Percentiles rank a stretch among this genome's conserved stretches.
These are phyloP conservation scores for Eucommia ulmoides DNA, from an alignment of 257 asterid species.

Conservation along the genomic window DNA sequence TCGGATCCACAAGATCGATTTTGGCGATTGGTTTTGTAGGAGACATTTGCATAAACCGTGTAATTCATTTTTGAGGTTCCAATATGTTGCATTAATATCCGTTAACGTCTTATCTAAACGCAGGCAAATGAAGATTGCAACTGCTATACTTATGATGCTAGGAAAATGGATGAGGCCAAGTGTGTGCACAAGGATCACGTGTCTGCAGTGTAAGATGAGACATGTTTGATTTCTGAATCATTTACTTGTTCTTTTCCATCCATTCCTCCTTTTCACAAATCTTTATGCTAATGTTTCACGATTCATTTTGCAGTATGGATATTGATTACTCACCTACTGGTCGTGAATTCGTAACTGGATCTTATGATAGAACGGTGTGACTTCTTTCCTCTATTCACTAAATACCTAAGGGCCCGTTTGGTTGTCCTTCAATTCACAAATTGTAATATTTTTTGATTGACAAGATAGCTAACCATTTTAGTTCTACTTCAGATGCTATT, in stretches of 20 bases:
- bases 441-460: too few relatives aligned
- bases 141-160: conserved; percentile 83
- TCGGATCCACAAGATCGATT: too few relatives aligned
- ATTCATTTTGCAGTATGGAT: conserved; percentile 68
- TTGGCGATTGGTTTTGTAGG: too few relatives aligned
- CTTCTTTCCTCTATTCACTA: too few relatives aligned
- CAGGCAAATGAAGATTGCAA: conserved; percentile 94
- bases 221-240: conserved; percentile 5
- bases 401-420: too few relatives aligned
- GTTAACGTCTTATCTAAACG: conserved; percentile 4
- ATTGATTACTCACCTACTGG: conserved; percentile 97
- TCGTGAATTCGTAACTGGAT: conserved; percentile 96
- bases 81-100: neutral
- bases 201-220: conserved; percentile 71
- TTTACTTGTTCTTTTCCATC: conserved; percentile 4
- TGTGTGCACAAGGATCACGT: conserved; percentile 91
- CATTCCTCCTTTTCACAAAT: neutral
- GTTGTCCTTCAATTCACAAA: too few relatives aligned
- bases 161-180: conserved; percentile 71
- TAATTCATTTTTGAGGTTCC: too few relatives aligned
- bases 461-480: too few relatives aligned
- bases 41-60: too few relatives aligned
- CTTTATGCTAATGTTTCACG: conserved; percentile 9
- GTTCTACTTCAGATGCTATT: too few relatives aligned
- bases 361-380: conserved; percentile 88